A percentile compares a stretch with the other conserved stretches of the same genome.
Conservation (phyloP, 225 moss, liverwort and hornwort species). For the Physcomitrellopsis africana region DNA sequence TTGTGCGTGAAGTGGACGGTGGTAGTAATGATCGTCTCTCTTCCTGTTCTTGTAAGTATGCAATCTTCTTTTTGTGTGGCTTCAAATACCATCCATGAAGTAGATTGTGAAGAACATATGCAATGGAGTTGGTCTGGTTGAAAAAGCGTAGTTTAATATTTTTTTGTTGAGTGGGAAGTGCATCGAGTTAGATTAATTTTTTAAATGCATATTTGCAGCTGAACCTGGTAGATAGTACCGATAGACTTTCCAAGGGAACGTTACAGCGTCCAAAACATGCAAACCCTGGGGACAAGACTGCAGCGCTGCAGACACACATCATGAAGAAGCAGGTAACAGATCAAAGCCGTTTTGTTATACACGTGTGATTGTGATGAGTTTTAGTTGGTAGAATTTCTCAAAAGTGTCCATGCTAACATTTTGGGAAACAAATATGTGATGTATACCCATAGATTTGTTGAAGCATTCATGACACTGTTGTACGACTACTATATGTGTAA, state of each 20-base stretch:
- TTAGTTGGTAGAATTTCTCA: background rate
- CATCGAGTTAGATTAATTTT: background rate
- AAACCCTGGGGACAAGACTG: constrained; percentile 37
- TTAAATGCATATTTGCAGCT: constrained; percentile 47
- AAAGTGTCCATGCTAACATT: background rate
- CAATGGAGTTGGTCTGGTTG: background rate
- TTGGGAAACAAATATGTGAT: too few relatives aligned
- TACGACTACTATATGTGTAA: too few relatives aligned
- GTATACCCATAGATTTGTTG: too few relatives aligned
- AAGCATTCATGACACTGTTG: too few relatives aligned
- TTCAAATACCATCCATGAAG: too few relatives aligned
- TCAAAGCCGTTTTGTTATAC: background rate
- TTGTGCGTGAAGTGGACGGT: constrained; percentile 71
- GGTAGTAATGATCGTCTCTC: constrained; percentile 62
- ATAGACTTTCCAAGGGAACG: constrained; percentile 61
- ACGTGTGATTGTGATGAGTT: too few relatives aligned
- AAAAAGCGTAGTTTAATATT: background rate
- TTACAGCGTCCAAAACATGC: constrained; percentile 63
- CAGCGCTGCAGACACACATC: constrained; percentile 31
- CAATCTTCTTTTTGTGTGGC: too few relatives aligned
- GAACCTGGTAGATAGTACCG: constrained; percentile 49
- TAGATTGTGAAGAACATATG: too few relatives aligned
- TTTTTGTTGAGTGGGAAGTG: background rate
- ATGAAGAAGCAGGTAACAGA: constrained; percentile 42
- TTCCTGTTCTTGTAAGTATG: constrained; percentile 65